These are phyloP conservation scores for Pythium apleroticum DNA, from an alignment of 352 stramenopile genomes.

Conservation along the genomic window DNA sequence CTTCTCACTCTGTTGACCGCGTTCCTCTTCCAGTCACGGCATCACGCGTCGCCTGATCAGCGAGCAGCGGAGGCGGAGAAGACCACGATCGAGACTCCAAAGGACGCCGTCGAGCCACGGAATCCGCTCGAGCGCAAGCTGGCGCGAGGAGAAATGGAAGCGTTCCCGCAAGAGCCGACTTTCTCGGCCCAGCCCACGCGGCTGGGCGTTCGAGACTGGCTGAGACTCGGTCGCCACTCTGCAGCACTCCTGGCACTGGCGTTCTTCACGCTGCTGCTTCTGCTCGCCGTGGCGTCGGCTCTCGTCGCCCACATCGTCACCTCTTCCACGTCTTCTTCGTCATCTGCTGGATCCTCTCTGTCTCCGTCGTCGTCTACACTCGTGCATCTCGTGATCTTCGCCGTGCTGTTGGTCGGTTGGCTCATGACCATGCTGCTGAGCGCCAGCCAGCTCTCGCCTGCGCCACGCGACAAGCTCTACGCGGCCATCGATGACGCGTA, in stretches of 20 bases:
- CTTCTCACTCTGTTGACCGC: slow-evolving; percentile 35
- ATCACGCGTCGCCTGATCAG: slow-evolving; percentile 14
- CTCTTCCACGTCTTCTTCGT: neutral
- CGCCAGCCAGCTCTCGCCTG: slow-evolving; percentile 44
- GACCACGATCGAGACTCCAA: neutral
- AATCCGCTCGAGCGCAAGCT: slow-evolving; percentile 41
- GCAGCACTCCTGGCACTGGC: slow-evolving; percentile 7
- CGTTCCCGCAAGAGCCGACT: neutral
- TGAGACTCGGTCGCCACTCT: slow-evolving; percentile 16
- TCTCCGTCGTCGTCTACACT: slow-evolving; percentile 2
- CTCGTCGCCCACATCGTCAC: slow-evolving; percentile 10
- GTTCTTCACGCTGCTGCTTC: slow-evolving; percentile 15
- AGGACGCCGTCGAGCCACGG: neutral
- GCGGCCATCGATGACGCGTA: slow-evolving; percentile 33
- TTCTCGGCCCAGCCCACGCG: neutral
- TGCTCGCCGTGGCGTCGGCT: slow-evolving; percentile 3
- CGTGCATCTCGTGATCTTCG: slow-evolving; percentile 22
- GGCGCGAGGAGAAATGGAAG: slow-evolving; percentile 24
- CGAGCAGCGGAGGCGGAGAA: neutral
- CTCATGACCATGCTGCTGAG: slow-evolving; percentile 39
- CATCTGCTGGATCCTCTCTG: neutral
- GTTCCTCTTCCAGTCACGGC: slow-evolving; percentile 52
- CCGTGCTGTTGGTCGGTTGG: slow-evolving; percentile 44
- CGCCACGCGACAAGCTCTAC: slow-evolving; percentile 38
- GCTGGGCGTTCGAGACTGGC: slow-evolving; percentile 8